Evolutionary conservation across 176 grass and related monocot genomes (phyloP).

Genomic region (Oryza meridionalis): DNA sequence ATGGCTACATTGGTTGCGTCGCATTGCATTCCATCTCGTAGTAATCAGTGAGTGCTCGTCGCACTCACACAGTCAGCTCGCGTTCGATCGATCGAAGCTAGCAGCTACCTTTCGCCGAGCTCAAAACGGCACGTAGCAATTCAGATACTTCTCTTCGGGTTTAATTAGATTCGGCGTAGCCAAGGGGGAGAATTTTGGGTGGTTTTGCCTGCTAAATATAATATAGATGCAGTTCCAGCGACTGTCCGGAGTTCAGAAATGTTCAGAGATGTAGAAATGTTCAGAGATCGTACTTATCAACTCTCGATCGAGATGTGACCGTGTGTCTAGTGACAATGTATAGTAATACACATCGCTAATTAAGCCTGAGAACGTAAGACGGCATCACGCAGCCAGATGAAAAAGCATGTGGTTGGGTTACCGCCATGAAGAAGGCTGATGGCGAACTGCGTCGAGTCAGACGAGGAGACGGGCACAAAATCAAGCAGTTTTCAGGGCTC

Average conservation of each 20-base stretch:
- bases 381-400: not conserved
- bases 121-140: no score
- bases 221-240: not conserved
- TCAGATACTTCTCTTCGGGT: not conserved
- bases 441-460: not conserved
- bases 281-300: not conserved
- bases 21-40: no score
- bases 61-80: not conserved
- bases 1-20: not conserved
- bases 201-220: not conserved
- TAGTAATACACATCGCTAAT: not conserved
- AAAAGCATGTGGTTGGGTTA: not conserved
- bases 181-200: not conserved
- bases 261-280: not conserved
- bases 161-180: not conserved
- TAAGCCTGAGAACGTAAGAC: not conserved
- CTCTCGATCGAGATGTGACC: not conserved
- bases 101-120: no score
- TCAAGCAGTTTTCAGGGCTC: no score
- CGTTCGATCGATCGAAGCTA: no score
- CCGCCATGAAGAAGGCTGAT: not conserved
- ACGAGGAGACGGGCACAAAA: not conserved
- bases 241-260: no score
- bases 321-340: not conserved
- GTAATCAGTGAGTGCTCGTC: not conserved